Evolutionary conservation across 371 early-diverging fungal genomes (phyloP), one percentile per base, ranked within the genome.

Genomic region (Syncephalis plumigaleata): DNA sequence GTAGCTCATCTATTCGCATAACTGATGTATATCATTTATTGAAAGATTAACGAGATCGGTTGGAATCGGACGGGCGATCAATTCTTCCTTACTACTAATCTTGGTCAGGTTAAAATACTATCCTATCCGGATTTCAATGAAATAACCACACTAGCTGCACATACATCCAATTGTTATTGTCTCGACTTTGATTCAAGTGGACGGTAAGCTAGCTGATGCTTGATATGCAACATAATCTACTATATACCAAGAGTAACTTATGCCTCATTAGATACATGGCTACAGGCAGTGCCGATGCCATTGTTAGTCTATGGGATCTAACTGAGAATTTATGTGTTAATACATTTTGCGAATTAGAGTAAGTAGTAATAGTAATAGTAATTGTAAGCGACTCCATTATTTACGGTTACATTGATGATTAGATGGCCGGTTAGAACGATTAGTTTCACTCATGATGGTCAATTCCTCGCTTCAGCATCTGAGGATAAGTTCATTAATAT

Each of bases 381-480:
- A 15, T 45, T 42, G n/a, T 17, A 13, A 11, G 43, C 16, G 20
- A 13, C 1, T 26, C 7, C 8, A 22, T 20, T 18, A 27, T 42
- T n/a, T 15, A 24, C 3, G 36, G n/a, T 7, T 27, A 51, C 5
- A 47, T 46, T 36, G 45, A 42, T 43, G 17, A 49, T 23, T 57
- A 84, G 82, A 24, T 83, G 79, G 78, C 85, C 90, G 1, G 81
- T 89, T 0, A 67, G 86, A 40, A 78, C 87, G 9, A 66, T 89
- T 48, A 77, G 82, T 42, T 89, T 91, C 54, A 82, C 81, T 50
- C 65, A 72, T 59, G 90, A 89, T 61, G 89, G 87, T 2, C 79
- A 80, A 44, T 76, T 80, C 46, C 56, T 91, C 25, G 90, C 87
- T 0, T 79, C 81, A 7, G 87, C 79, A 7, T 85, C 84, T 0